A percentile compares a stretch with the other conserved stretches of the same genome.
Evolutionary conservation across 306 rosid species (phyloP).

Genomic region (Prunus kanzakura): DNA sequence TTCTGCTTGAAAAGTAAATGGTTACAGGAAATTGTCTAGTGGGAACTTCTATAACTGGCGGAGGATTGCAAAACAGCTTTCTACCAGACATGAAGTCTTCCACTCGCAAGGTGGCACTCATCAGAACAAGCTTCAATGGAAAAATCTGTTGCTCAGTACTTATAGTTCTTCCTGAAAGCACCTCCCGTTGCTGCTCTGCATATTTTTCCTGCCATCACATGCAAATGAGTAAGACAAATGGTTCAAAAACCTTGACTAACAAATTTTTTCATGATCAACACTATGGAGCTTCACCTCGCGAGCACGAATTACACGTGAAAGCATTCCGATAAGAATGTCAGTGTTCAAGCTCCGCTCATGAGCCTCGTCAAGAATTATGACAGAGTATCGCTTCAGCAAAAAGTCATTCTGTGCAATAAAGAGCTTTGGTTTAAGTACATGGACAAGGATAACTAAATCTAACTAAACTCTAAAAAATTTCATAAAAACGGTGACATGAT

Average conservation of each 20-base stretch:
- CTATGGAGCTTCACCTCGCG: slow-evolving; percentile 56
- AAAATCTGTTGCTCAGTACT: slow-evolving; percentile 51
- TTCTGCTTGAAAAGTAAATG: slow-evolving; percentile 70
- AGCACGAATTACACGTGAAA: slow-evolving; percentile 62
- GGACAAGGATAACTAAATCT: not conserved
- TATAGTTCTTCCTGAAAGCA: slow-evolving; percentile 50
- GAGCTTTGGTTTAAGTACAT: not conserved
- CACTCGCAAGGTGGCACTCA: slow-evolving; percentile 93
- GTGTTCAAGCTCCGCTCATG: slow-evolving; percentile 99
- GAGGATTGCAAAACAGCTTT: slow-evolving; percentile 57
- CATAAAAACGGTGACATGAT: not conserved
- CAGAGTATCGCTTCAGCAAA: slow-evolving; percentile 72
- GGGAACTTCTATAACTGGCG: slow-evolving; percentile 79
- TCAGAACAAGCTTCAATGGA: slow-evolving; percentile 87
- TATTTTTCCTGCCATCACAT: slow-evolving; percentile 42
- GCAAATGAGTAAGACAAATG: not conserved
- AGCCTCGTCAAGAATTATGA: slow-evolving; percentile 87
- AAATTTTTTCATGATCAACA: not conserved
- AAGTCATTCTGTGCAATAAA: slow-evolving; percentile 64
- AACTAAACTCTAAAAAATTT: not conserved
- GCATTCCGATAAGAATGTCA: slow-evolving; percentile 89
- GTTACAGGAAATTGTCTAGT: slow-evolving; percentile 84
- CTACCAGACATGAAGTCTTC: slow-evolving; percentile 71
- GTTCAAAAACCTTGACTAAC: not conserved
- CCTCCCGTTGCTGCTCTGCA: slow-evolving; percentile 40